Conservation (phyloP, 2,329 filamentous ascomycete species). For the Colletotrichum musae region DNA sequence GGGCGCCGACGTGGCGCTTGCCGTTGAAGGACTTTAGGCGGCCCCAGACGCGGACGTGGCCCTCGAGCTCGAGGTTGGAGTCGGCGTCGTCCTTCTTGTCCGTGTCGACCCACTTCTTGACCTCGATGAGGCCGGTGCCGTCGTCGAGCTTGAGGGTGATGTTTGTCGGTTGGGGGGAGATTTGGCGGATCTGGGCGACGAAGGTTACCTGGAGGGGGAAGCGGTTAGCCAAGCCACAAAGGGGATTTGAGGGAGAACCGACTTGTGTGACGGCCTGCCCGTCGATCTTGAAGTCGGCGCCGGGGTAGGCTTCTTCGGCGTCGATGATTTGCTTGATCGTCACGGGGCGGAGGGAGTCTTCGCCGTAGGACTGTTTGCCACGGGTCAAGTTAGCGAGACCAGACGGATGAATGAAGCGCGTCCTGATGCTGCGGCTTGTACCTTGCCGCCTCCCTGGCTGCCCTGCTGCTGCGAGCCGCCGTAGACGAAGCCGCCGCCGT, state of each 20-base stretch:
- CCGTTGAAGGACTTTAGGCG: slow-evolving; percentile 87
- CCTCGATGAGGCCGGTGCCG: slow-evolving; percentile 92
- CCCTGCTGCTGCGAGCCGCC: slow-evolving; percentile 72
- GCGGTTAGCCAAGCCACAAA: background rate
- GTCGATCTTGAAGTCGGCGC: slow-evolving; percentile 87
- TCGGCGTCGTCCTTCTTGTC: slow-evolving; percentile 66
- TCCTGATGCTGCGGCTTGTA: slow-evolving; percentile 43
- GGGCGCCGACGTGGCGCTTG: slow-evolving; percentile 85
- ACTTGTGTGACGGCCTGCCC: slow-evolving; percentile 80
- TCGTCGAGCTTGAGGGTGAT: slow-evolving; percentile 95
- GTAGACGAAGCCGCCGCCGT: slow-evolving; percentile 74
- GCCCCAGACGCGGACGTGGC: slow-evolving; percentile 89
- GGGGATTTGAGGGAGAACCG: slow-evolving; percentile 6
- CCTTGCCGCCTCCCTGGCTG: slow-evolving; percentile 66
- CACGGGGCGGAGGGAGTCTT: slow-evolving; percentile 91
- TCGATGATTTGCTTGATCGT: slow-evolving; percentile 96
- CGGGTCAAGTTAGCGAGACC: background rate
- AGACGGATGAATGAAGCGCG: too few relatives aligned
- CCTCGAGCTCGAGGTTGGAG: slow-evolving; percentile 76
- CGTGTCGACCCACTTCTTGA: slow-evolving; percentile 86
- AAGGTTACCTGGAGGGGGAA: slow-evolving; percentile 68
- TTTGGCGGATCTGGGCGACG: slow-evolving; percentile 90
- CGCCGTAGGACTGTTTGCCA: slow-evolving; percentile 70
- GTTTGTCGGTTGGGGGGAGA: slow-evolving; percentile 90
- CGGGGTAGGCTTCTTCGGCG: slow-evolving; percentile 80